Percentiles rank a stretch among this genome's conserved stretches.
Evolutionary conservation across 164 flowering plant genomes (phyloP).

Genomic region (Vitis rotundifolia): DNA sequence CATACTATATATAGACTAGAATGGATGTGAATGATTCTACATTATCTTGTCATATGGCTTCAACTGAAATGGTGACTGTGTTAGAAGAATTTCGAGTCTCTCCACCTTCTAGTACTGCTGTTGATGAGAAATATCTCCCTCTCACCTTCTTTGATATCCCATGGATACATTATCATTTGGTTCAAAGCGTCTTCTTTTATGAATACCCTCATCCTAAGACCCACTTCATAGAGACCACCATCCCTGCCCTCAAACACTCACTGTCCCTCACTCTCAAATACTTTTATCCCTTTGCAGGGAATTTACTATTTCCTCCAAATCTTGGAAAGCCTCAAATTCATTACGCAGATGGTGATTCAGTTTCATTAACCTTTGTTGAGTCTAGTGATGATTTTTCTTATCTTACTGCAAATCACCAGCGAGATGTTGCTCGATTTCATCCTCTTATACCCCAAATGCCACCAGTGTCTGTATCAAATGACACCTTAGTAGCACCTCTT

Average conservation of each 20-base stretch:
- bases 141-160: constrained; percentile 34
- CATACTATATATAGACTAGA: too few species aligned
- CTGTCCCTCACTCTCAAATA: constrained; percentile 43
- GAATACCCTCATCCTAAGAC: constrained; percentile 18
- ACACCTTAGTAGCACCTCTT: neutral
- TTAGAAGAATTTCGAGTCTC: constrained; percentile 9
- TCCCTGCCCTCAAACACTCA: constrained; percentile 39
- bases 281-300: constrained; percentile 45
- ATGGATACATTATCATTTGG: constrained; percentile 18
- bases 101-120: constrained; percentile 28
- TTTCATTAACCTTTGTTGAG: constrained; percentile 33
- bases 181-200: constrained; percentile 35
- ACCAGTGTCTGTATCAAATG: neutral
- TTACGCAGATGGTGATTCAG: constrained; percentile 36
- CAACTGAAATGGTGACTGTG: too few species aligned
- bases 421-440: constrained; percentile 14
- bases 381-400: constrained; percentile 21
- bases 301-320: constrained; percentile 21
- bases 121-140: constrained; percentile 25
- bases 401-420: constrained; percentile 16
- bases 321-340: constrained; percentile 22
- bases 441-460: constrained; percentile 33
- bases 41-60: too few species aligned
- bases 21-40: too few species aligned
- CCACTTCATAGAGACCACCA: constrained; percentile 21